phyloP scores from a whole-genome alignment of 306 rosid species.

The Castanea sativa region DNA sequence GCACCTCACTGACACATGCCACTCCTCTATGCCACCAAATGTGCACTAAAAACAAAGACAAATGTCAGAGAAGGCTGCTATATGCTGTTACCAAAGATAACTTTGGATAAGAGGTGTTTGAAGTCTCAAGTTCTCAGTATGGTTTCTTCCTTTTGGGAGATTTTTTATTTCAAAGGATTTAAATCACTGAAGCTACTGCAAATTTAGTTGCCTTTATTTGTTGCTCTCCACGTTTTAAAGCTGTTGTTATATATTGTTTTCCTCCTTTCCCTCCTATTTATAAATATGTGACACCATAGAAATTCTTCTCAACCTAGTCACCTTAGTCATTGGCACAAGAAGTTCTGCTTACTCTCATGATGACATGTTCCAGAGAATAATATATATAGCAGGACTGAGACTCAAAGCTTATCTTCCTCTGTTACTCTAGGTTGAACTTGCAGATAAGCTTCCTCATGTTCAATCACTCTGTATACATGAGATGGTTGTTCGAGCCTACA shows the following conservation, averaged over 20 bases:
- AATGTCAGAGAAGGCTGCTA: neutral
- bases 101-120: neutral
- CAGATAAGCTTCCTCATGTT: constrained; percentile 97
- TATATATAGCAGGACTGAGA: neutral
- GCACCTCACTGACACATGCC: neutral
- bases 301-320: neutral
- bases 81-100: neutral
- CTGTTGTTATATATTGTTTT: neutral
- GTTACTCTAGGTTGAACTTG: constrained; percentile 78
- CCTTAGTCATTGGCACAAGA: neutral
- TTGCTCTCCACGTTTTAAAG: neutral
- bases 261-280: neutral
- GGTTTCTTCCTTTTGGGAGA: neutral
- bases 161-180: neutral
- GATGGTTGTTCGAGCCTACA: constrained; percentile 95
- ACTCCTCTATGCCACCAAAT: neutral
- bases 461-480: constrained; percentile 93
- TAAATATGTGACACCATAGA: neutral
- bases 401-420: constrained; percentile 16
- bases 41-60: neutral
- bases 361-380: constrained; percentile 1
- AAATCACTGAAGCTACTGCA: neutral
- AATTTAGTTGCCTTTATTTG: neutral
- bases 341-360: neutral
- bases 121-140: neutral